Conservation (phyloP, 176 grass and related monocot species). For the Oryza nivara region DNA sequence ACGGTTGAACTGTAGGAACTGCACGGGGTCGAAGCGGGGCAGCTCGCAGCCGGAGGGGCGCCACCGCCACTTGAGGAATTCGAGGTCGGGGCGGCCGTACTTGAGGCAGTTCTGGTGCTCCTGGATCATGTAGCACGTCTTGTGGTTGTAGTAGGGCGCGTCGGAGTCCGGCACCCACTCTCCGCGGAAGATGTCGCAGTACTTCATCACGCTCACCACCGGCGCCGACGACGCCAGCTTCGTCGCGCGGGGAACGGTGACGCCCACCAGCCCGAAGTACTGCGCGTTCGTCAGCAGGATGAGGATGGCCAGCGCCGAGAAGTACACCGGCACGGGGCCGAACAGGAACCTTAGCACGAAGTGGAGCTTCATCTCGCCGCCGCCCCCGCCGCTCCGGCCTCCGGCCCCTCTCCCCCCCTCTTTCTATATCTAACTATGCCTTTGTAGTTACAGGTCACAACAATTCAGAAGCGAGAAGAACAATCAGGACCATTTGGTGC, state of each 20-base stretch:
- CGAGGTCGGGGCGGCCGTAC: slow-evolving; percentile 60
- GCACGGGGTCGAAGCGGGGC: slow-evolving; percentile 61
- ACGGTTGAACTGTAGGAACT: slow-evolving; percentile 64
- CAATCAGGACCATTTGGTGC: neutral
- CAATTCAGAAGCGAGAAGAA: neutral
- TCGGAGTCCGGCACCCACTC: slow-evolving; percentile 64
- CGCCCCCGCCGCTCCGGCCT: neutral
- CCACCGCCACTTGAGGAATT: slow-evolving; percentile 70
- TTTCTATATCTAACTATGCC: neutral
- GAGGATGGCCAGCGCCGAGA: slow-evolving; percentile 67
- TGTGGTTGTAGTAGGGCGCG: slow-evolving; percentile 72
- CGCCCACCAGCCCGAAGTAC: slow-evolving; percentile 61
- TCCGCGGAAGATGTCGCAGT: slow-evolving; percentile 75
- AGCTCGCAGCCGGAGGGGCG: slow-evolving; percentile 60
- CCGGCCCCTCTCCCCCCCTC: neutral
- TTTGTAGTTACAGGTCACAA: neutral
- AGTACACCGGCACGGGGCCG: slow-evolving; percentile 62
- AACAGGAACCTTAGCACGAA: slow-evolving; percentile 40
- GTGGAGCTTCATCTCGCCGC: slow-evolving; percentile 53
- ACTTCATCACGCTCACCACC: slow-evolving; percentile 65
- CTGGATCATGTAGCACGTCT: slow-evolving; percentile 67
- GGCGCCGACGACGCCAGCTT: slow-evolving; percentile 49
- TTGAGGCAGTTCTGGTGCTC: slow-evolving; percentile 86
- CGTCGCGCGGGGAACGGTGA: slow-evolving; percentile 44
- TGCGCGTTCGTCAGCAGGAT: slow-evolving; percentile 66